Conservation (phyloP, 176 grass and related monocot species). For the Phoenix dactylifera region DNA sequence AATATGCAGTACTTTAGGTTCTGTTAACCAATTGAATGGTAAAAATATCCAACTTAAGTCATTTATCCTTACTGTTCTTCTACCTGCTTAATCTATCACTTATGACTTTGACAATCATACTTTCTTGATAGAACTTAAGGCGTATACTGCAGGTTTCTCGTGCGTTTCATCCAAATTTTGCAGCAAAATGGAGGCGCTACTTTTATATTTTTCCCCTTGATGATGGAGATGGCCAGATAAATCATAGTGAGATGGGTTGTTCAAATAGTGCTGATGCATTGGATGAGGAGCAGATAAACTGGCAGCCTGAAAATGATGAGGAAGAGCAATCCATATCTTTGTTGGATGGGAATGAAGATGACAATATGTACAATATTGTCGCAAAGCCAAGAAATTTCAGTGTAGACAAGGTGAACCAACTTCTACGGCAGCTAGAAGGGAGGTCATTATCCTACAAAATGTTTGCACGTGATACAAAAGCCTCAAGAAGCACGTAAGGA, state of each 20-base stretch:
- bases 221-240: slow-evolving; percentile 14
- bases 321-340: slow-evolving; percentile 20
- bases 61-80: background rate
- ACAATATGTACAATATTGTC: background rate
- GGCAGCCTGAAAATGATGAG: background rate
- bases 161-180: slow-evolving; percentile 94
- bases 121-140: no score
- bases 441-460: slow-evolving; percentile 80
- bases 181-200: slow-evolving; percentile 87
- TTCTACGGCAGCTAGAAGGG: slow-evolving; percentile 57
- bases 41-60: no score
- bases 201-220: slow-evolving; percentile 88
- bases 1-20: no score
- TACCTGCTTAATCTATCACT: background rate
- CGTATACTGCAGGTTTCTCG: slow-evolving; percentile 51
- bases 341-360: slow-evolving; percentile 20
- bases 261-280: background rate
- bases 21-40: no score
- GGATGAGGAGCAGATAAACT: slow-evolving; percentile 3
- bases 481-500: slow-evolving; percentile 70
- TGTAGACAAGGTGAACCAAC: slow-evolving; percentile 64
- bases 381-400: slow-evolving; percentile 52
- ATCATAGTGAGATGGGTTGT: slow-evolving; percentile 7
- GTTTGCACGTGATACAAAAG: slow-evolving; percentile 88
- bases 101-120: no score